Base-by-base conservation (phyloP, 2,329 filamentous ascomycete genomes). In the Aspergillus alliaceus region DNA sequence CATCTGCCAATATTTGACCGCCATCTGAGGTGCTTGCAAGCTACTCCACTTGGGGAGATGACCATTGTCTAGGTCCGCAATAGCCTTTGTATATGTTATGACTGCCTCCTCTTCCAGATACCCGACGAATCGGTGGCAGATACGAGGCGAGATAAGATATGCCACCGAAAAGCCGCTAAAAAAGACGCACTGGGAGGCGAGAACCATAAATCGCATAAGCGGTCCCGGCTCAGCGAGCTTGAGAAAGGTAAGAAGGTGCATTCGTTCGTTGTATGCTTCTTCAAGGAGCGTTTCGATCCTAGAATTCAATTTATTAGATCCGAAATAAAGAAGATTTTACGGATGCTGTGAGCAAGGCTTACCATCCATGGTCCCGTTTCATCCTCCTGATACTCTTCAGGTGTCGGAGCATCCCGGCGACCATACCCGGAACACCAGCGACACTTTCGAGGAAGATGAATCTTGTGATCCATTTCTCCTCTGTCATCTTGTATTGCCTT, bases 71-170 rank as follows among this genome's bases (percentile, higher is more conserved):
- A 99, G 84, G 69, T 98, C 95, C 64, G 86, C 81, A 66, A 98
- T 90, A 59, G 91, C 90, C 49, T 92, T 87, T 0, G 91, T 95
- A 79, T 99, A 99, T 0, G 95, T 99, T 70, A 96, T 84, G 1
- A 98, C 93, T 7, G 95, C 95, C 75, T 99, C 95, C 74, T 99
- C 95, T 75, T 99, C 95, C 12, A 99, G 86, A 67, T 98, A 98
- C 1, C 93, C 95, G 53, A 98, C 93, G 74, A 99, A 98, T 46
- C 95, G 89, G 75, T 99, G 95, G 69, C 90, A 93, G 61, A 91
- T 93, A 59, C 88, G 86, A 6, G 95, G 93, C 1, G 89, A 91
- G 58, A 96, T 69, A 32, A 99, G 86, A 77, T 98, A 98, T 47
- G 89, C 84, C 60, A 96, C 59, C 82, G 98, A 98, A 72, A 98